phyloP scores from a whole-genome alignment of 371 early-diverging fungal species.

The Rhizomucor pusillus region DNA sequence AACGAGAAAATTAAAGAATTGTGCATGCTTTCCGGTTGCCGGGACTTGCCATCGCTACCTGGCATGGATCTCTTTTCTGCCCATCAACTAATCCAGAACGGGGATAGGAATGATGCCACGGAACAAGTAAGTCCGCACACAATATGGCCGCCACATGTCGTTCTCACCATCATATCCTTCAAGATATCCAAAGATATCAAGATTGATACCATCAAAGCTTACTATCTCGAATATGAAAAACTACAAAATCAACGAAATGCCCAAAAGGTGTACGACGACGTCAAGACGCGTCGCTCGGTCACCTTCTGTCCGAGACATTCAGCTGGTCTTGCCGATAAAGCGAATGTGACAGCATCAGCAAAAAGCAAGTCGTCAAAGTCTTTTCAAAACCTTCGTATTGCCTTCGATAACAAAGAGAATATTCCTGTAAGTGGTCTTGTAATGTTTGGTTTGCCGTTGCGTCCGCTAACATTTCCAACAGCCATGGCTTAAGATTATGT shows the following conservation, averaged over 20 bases:
- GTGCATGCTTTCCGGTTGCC: constrained; percentile 1
- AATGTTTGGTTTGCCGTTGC: too few relatives aligned
- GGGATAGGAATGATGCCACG: too few relatives aligned
- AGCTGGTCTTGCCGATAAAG: not conserved
- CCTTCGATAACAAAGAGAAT: not conserved
- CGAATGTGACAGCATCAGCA: not conserved
- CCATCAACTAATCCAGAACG: not conserved
- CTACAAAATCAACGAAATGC: not conserved
- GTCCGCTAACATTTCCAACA: too few relatives aligned
- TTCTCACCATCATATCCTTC: too few relatives aligned
- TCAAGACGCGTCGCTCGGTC: not conserved
- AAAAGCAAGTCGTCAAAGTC: too few relatives aligned
- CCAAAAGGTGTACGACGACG: not conserved
- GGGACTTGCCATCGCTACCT: not conserved
- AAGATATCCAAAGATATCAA: too few relatives aligned
- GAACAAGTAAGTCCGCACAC: too few relatives aligned
- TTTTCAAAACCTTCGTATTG: too few relatives aligned
- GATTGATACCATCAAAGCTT: not conserved
- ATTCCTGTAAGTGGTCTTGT: constrained; percentile 2
- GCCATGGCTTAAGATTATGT: not conserved
- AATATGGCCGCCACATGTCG: too few relatives aligned
- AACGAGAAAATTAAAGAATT: not conserved
- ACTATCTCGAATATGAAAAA: not conserved
- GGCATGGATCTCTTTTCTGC: not conserved
- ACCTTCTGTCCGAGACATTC: not conserved